phyloP scores from a whole-genome alignment of 2,329 filamentous ascomycete genomes.

The Coniella lustricola region DNA sequence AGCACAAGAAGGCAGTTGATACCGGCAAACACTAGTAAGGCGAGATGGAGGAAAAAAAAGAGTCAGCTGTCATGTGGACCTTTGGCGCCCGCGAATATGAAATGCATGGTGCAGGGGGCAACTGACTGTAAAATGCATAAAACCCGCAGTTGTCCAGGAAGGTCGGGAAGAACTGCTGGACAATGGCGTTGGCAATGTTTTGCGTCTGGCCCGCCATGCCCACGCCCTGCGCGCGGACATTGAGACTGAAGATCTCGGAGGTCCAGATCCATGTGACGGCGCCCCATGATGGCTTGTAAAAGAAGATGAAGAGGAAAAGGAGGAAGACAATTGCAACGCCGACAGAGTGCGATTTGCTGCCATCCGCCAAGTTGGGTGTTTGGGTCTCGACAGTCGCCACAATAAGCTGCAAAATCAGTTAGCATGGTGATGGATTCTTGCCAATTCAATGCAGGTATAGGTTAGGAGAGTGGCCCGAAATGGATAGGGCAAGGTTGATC shows the following conservation, averaged over 20 bases:
- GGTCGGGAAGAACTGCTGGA: conserved; percentile 61
- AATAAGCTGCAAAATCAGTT: conserved; percentile 34
- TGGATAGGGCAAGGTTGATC: neutral
- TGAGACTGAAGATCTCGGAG: conserved; percentile 60
- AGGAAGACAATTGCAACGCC: conserved; percentile 59
- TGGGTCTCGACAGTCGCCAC: conserved; percentile 36
- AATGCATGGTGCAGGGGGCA: neutral
- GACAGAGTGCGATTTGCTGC: conserved; percentile 48
- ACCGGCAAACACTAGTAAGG: conserved; percentile 12
- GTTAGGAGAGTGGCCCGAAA: too few relatives aligned
- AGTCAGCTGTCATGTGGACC: neutral
- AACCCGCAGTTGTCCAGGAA: conserved; percentile 48
- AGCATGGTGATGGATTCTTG: neutral
- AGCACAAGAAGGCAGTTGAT: conserved; percentile 17
- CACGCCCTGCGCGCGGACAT: conserved; percentile 60
- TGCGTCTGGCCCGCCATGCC: conserved; percentile 54
- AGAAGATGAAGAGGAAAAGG: conserved; percentile 55
- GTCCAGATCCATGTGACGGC: conserved; percentile 64
- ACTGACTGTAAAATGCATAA: conserved; percentile 27
- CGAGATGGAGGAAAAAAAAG: neutral
- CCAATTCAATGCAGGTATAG: too few relatives aligned
- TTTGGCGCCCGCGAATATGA: neutral
- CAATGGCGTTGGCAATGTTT: conserved; percentile 53
- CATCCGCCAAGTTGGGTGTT: conserved; percentile 41
- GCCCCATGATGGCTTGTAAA: conserved; percentile 61